phyloP scores from a whole-genome alignment of 2,329 filamentous ascomycete genomes.

The Cercospora sesami region DNA sequence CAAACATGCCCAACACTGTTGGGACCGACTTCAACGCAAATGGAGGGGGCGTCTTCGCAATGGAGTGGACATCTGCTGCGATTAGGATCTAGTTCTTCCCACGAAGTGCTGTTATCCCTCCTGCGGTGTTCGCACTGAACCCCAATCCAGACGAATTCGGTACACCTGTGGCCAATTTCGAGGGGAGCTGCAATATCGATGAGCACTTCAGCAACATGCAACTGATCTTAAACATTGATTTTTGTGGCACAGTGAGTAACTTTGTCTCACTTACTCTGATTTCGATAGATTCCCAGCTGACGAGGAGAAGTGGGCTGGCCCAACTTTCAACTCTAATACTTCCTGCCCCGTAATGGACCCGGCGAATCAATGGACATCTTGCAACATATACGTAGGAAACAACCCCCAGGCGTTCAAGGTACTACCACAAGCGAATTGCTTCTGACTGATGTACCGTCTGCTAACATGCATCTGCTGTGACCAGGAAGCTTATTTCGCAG shows the following conservation, averaged over 20 bases:
- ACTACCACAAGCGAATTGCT: background rate
- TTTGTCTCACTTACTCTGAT: background rate
- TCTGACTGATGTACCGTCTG: background rate
- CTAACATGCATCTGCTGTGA: background rate
- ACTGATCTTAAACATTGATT: constrained; percentile 41
- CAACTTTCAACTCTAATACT: constrained; percentile 28
- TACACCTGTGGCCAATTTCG: constrained; percentile 64
- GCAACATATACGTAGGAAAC: constrained; percentile 28
- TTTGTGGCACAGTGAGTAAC: constrained; percentile 39
- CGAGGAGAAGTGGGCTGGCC: constrained; percentile 34
- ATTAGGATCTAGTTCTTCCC: constrained; percentile 44
- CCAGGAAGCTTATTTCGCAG: constrained; percentile 42
- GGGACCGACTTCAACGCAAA: constrained; percentile 40
- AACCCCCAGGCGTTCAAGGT: constrained; percentile 32
- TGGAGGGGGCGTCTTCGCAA: constrained; percentile 51
- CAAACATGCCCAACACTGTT: constrained; percentile 48
- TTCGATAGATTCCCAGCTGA: background rate
- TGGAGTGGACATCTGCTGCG: constrained; percentile 34
- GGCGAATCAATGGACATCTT: constrained; percentile 36
- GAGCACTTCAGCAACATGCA: constrained; percentile 39
- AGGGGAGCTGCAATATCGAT: constrained; percentile 42
- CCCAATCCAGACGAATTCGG: constrained; percentile 65
- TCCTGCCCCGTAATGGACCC: constrained; percentile 32
- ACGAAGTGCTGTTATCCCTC: constrained; percentile 48
- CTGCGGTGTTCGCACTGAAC: constrained; percentile 45